Evolutionary conservation across 805 yeast genomes (phyloP), one percentile per base, ranked within the genome.

Genomic region (Yarrowia hollandica): DNA sequence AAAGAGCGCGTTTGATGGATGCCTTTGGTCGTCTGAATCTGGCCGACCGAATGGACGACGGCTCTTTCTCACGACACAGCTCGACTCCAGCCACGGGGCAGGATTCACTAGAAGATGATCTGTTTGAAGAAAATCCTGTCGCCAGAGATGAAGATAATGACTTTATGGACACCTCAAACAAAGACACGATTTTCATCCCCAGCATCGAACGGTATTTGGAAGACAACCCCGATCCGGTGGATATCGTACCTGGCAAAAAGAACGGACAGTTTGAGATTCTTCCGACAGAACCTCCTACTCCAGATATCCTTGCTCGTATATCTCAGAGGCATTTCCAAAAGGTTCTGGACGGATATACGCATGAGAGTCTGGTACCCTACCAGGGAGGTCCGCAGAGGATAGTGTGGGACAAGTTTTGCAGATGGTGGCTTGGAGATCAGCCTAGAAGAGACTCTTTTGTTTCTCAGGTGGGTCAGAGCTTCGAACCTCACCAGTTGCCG

Each of bases 171-270:
- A 62, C 61, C 1, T 57, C 61, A 18, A 60, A 52, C 15, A 48
- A 62, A 16, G 50, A 62, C 38, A 62, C 65, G 1, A 62, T 66
- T n/a, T 66, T 62, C 60, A 65, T 66, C 23, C 64, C 65, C 14
- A 61, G 64, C 22, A 64, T 66, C 8, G 68, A 66, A 55, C 62
- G 60, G 14, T 66, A 63, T 35, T 41, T 64, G 28, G 56, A 52
- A 1, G 66, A 64, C 21, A 48, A 48, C 11, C 55, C 55, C 14
- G 55, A 48, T 48, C 55, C 55, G 12, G 55, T 48, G 19, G 55
- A 48, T 15, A 31, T 48, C 3, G 18, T 48, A 3, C 55, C 39
- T 3, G 39, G 55, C 3, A 15, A 22, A 8, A 38, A 48, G 18
- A 48, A 48, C 30, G 55, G 55, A 1, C 55, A 48, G 15, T 48